These are phyloP conservation scores for Fraxinus albicans DNA, from an alignment of 305 asterid genomes.

Conservation along the genomic window DNA sequence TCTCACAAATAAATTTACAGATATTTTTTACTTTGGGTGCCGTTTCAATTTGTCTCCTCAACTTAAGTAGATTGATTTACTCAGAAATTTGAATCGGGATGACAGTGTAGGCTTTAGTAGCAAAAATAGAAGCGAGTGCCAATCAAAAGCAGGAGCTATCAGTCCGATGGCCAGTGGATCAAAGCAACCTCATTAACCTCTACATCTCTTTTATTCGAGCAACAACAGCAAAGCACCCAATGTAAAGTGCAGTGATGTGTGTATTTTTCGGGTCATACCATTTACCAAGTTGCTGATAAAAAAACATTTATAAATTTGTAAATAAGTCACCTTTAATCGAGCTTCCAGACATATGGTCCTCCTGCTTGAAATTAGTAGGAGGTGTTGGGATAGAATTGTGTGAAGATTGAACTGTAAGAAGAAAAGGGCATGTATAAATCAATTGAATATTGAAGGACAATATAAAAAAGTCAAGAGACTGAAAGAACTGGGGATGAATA, in stretches of 20 bases:
- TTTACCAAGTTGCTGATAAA: slow-evolving; percentile 2
- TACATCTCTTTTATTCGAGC: neutral
- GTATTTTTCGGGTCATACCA: neutral
- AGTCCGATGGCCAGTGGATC: slow-evolving; percentile 10
- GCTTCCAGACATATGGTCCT: slow-evolving; percentile 77
- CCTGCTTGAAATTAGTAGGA: slow-evolving; percentile 73
- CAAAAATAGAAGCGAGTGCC: neutral
- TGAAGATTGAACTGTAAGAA: slow-evolving; percentile 62
- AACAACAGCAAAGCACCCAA: neutral
- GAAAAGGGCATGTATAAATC: slow-evolving; percentile 15
- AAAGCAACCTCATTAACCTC: neutral
- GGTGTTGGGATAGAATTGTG: slow-evolving; percentile 73
- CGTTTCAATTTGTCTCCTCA: neutral
- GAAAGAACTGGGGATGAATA: neutral
- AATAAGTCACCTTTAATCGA: slow-evolving; percentile 67
- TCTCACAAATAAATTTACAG: neutral
- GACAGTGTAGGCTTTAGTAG: neutral
- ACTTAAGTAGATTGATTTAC: neutral
- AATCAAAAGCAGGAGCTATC: neutral
- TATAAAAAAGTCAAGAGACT: slow-evolving; percentile 2
- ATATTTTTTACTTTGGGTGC: neutral
- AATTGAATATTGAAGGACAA: slow-evolving; percentile 10
- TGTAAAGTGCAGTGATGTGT: neutral
- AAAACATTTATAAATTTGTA: neutral
- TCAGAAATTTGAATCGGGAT: neutral